These are phyloP conservation scores for Xylaria curta DNA, from an alignment of 495 filamentous ascomycete genomes.

Conservation along the genomic window DNA sequence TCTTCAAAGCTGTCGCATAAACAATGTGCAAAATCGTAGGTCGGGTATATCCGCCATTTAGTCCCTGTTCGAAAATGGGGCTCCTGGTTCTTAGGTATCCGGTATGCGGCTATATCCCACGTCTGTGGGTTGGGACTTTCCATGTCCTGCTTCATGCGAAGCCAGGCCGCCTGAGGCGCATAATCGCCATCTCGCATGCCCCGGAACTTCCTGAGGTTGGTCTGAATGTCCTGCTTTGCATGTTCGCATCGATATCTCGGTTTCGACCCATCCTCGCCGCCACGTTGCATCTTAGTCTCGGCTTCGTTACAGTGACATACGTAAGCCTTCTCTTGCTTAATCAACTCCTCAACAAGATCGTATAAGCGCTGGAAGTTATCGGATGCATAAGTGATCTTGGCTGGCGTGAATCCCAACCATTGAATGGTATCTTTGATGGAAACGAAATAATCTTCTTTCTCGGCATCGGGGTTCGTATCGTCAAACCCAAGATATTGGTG, in stretches of 20 bases:
- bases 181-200: constrained; percentile 93
- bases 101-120: neutral
- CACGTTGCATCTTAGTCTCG: constrained; percentile 84
- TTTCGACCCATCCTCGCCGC: constrained; percentile 64
- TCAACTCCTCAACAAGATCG: constrained; percentile 85
- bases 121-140: neutral
- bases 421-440: no score
- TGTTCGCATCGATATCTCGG: constrained; percentile 80
- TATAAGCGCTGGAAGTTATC: constrained; percentile 78
- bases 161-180: constrained; percentile 81
- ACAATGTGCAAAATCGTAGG: neutral
- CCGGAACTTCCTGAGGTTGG: constrained; percentile 82
- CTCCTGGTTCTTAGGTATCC: neutral
- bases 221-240: constrained; percentile 72
- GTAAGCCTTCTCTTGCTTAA: constrained; percentile 71
- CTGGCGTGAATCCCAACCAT: no score
- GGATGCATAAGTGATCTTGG: no score
- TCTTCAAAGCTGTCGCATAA: neutral
- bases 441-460: no score
- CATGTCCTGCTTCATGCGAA: constrained; percentile 84
- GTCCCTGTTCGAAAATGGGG: neutral
- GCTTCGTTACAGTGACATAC: constrained; percentile 67
- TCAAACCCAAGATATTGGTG: constrained; percentile 57
- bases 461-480: constrained; percentile 74
- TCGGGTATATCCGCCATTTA: neutral